Evolutionary conservation across 2,329 filamentous ascomycete genomes (phyloP), one percentile per base, ranked within the genome.

Genomic region (Diplocarpon mali): DNA sequence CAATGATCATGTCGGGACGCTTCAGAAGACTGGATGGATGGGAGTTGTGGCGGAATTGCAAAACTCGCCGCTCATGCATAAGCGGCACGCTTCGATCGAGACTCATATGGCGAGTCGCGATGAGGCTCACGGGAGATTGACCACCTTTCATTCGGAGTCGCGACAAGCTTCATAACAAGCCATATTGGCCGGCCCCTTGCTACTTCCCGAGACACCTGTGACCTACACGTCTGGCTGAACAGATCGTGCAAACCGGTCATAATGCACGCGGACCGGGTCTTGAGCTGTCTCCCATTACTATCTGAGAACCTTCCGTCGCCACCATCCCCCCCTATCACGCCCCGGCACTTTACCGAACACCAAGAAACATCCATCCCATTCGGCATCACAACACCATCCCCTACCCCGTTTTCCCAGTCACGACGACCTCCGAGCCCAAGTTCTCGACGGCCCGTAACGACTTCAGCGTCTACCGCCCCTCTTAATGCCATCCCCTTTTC

Each of bases 31-130:
- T 49, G 75, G 76, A 20, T 82, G 78, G 78, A 72, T 73, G 15
- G 75, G 76, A 20, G 76, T 82, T 5, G 73, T 82, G 16, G 67
- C 74, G 43, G 78, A 82, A 55, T 63, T 82, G 40, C 76, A 80
- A 58, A 71, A 64, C 44, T 78, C 74, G 17, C 78, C 77, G 2
- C 61, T 72, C 45, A 70, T 82, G 66, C 74, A 76, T 40, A 72
- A 76, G 55, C 69, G 78, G 13, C 76, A 76, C 56, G 73, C 75
- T n/a, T 78, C 73, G 7, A 74, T 80, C 54, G 78, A 81, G 60
- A 67, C 66, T 52, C 65, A 73, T 48, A 77, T 78, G 70, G 65
- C 67, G 16, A 58, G 47, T 40, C 53, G 6, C 41, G 36, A 29
- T 49, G 40, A 46, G 13, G 14, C 35, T 35, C 12, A 14, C 27